Evolutionary conservation across 768 basidiomycete genomes (phyloP), one percentile per base, ranked within the genome.

Genomic region (Paxillus rubicundulus): DNA sequence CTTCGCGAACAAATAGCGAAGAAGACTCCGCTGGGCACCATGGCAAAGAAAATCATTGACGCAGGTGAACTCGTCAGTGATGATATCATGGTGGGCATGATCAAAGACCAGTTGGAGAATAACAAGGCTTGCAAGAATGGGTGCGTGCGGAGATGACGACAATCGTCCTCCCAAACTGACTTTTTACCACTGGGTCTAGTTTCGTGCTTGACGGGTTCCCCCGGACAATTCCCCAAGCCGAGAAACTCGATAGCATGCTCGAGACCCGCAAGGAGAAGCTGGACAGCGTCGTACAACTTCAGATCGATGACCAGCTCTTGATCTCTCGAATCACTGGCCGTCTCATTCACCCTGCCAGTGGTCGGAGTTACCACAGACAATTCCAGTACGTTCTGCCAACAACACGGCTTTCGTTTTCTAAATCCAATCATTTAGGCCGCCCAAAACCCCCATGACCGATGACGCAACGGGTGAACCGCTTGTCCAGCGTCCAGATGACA

Each of bases 151-250:
- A 40, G n/a, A 1, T 54, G n/a, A 9, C 37, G 21, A 18, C 13
- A 8, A 49, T 43, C 21, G 5, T 45, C 36, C 39, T 18, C 43
- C 50, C 38, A 32, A n/a, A 20, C 30, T 44, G 21, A 39, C 44
- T 45, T 40, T 50, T 33, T 30, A 12, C 8, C 3, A 14, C 24
- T 24, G 2, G 18, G 21, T 9, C 14, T 60, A 98, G 96, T 34
- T 99, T 99, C 72, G 97, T 99, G 52, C 79, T 99, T 46, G 97
- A 99, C 65, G 97, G 97, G n/a, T 99, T 99, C 83, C 97, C 97
- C 38, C 87, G 97, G 39, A 98, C 96, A 4, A 92, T 98, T 33
- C 86, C 89, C 9, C 97, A 99, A 65, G 97, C 97, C 3, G 82
- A 95, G 73, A 98, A 97, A 72, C 86, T 99, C 49, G 96, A 96